Base-by-base conservation (phyloP, 176 grass and related monocot species). In the Pontederia paniculata region DNA sequence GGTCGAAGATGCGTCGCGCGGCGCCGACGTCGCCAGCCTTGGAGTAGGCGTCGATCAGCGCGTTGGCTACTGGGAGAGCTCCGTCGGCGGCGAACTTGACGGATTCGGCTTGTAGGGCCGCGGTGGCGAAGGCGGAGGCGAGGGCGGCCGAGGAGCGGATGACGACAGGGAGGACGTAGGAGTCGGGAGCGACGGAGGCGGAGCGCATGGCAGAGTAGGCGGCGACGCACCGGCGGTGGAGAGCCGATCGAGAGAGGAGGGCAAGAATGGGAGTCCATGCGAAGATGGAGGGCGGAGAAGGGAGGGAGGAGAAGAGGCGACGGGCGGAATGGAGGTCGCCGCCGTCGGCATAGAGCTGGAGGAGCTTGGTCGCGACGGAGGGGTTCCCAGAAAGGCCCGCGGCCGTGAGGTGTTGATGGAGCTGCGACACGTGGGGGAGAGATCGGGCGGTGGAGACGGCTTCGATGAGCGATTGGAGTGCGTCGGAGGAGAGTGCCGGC, bases 41-140 rank as follows among this genome's bases (percentile, higher is more conserved):
- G 48, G 63, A 68, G 66, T 88, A 88, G 23, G 88, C 83, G 19
- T 75, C 66, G 62, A 94, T 50, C 43, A 94, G 77, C 13, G 88
- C 83, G 58, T 88, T 94, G 73, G 77, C 61, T 45, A 77, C 83
- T 22, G 67, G 71, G 52, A 88, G 48, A n/a, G 74, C 66, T 71
- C 54, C 60, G 54, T 77, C 54, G 12, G 61, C 21, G 28, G 72
- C 80, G 58, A 88, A 77, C 63, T 94, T 94, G 59, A 81, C 50
- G 22, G 74, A 74, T 3, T 71, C 71, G 10, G 83, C 74, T 66
- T 94, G 83, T 63, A 84, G 71, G 9, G 69, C 23, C 14, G 54
- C 11, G 25, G 48, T 16, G 17, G 51, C 9, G 23, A 18, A 9
- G 31, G 14, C 9, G 13, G 73, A 16, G 52, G 51, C 55, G 49